A percentile compares a stretch with the other conserved stretches of the same genome.
phyloP scores from a whole-genome alignment of 257 asterid species.

The Ilex asprella region DNA sequence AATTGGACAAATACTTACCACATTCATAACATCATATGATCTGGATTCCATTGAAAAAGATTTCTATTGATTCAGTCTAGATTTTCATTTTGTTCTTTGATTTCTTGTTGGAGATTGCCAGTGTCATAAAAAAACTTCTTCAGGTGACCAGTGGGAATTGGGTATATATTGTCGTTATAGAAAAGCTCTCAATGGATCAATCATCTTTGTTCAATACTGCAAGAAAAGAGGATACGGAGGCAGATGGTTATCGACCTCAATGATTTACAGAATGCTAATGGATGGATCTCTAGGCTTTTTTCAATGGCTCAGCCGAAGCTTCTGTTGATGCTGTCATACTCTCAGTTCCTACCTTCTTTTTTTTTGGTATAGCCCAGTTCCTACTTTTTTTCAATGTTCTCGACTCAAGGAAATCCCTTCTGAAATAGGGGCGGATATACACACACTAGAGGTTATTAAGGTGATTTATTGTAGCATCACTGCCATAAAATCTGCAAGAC shows the following conservation, averaged over 20 bases:
- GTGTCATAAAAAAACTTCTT: background rate
- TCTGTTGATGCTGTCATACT: constrained; percentile 65
- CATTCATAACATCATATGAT: no score
- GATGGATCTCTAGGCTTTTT: constrained; percentile 95
- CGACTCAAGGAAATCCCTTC: no score
- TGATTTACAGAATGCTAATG: constrained; percentile 81
- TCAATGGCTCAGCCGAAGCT: constrained; percentile 97
- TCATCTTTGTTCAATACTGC: constrained; percentile 84
- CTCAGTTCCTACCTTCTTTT: no score
- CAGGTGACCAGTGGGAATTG: constrained; percentile 95
- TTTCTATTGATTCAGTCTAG: background rate
- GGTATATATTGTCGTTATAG: constrained; percentile 86
- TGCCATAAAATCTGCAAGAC: no score
- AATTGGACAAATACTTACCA: no score
- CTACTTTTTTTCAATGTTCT: no score
- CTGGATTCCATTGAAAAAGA: background rate
- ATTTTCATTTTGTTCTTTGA: background rate
- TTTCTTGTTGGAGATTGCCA: no score
- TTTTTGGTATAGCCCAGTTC: no score
- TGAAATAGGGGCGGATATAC: no score
- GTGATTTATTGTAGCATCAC: no score
- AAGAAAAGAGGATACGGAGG: constrained; percentile 77
- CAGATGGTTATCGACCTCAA: constrained; percentile 98
- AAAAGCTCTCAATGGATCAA: constrained; percentile 92
- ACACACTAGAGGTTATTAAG: no score